Evolutionary conservation across 2,329 filamentous ascomycete genomes (phyloP).

Genomic region (Amauroascus verrucosus): DNA sequence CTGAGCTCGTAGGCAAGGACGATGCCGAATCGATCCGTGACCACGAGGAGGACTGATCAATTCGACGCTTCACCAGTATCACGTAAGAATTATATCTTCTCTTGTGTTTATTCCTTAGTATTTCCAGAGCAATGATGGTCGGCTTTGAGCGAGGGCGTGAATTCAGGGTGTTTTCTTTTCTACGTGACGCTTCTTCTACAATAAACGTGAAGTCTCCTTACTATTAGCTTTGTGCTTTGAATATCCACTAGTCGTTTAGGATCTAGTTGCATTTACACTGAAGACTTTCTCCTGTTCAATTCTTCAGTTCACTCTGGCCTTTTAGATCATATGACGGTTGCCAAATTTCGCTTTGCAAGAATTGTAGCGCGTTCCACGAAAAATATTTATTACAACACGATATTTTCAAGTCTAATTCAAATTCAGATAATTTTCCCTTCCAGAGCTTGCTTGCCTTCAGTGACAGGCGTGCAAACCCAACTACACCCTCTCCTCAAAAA

Average conservation of each 20-base stretch:
- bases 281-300: no score
- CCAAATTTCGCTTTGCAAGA: no score
- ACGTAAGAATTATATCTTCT: background rate
- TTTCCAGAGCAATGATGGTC: background rate
- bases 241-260: no score
- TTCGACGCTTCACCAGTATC: background rate
- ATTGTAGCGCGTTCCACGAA: no score
- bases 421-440: background rate
- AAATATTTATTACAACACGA: no score
- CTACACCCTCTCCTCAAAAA: constrained; percentile 35
- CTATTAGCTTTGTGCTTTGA: no score
- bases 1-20: background rate
- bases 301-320: no score
- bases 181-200: no score
- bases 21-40: background rate
- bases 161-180: no score
- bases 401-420: background rate
- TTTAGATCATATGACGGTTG: no score
- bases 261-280: no score
- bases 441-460: background rate
- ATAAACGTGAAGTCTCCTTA: no score
- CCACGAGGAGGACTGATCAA: background rate
- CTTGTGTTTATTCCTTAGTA: background rate
- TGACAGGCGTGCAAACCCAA: constrained; percentile 24
- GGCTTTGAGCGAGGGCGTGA: constrained; percentile 1